These are phyloP conservation scores for Pichia sp. DNA, from an alignment of 1,139 yeast species.

Conservation along the genomic window DNA sequence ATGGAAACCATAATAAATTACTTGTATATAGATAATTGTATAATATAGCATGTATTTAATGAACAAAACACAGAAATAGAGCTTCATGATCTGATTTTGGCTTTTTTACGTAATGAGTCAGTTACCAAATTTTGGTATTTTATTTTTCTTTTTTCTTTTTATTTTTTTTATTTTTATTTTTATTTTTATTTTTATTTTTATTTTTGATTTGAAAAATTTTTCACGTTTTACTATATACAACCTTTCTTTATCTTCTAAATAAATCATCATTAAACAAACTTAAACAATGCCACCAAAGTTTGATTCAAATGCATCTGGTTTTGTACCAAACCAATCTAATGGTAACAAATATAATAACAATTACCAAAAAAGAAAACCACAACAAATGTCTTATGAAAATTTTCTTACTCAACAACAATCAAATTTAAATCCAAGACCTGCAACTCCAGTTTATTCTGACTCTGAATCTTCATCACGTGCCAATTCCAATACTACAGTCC, in stretches of 20 bases:
- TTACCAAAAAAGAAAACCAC: constrained; percentile 13
- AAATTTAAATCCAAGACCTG: constrained; percentile 13
- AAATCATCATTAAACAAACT: neutral
- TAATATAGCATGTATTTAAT: neutral
- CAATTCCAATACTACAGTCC: constrained; percentile 14
- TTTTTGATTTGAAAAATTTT: neutral
- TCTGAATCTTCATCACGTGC: constrained; percentile 27
- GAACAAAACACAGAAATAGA: neutral
- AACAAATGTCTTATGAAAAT: constrained; percentile 25
- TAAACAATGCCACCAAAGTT: constrained; percentile 27
- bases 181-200: neutral
- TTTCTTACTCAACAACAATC: constrained; percentile 17
- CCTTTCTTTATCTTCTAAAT: neutral
- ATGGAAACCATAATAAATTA: constrained; percentile 1
- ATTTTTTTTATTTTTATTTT: neutral
- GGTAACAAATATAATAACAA: constrained; percentile 3
- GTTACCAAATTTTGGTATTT: too few relatives aligned
- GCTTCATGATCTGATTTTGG: too few relatives aligned
- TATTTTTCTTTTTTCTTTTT: neutral
- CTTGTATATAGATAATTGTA: neutral
- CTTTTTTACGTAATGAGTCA: neutral
- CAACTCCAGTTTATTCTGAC: constrained; percentile 2
- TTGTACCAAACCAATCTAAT: neutral
- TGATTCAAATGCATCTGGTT: constrained; percentile 21
- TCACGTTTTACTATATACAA: neutral